Evolutionary conservation across 1,139 yeast species (phyloP), one percentile per base, ranked within the genome.

Genomic region (Nematodospora anomalae): DNA sequence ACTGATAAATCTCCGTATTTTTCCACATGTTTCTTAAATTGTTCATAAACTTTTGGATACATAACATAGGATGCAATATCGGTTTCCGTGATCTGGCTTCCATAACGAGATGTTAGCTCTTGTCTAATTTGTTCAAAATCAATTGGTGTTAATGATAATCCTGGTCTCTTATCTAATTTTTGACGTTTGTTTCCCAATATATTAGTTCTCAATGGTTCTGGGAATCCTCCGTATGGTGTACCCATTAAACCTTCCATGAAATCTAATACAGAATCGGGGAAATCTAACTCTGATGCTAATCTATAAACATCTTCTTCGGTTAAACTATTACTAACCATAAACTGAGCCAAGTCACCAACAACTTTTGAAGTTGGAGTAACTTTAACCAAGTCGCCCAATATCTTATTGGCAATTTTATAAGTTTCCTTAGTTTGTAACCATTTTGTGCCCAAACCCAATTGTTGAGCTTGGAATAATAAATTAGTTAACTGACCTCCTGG

Each of bases 401-500:
- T 74, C 53, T 76, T 65, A 69, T 92, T 92, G 43, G 98, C 98
- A 50, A 82, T 81, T 62, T 82, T 84, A 66, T 92, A 92, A 22
- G 96, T 90, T 59, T 80, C 83, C 74, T 92, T 92, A 38, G 98
- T 92, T 69, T 87, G 95, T 47, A 79, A 76, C 98, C 98, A 92
- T 69, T 85, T 89, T 49, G 87, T 82, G 51, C 98, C 98, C 48
- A 92, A 76, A 43, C 98, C 98, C 57, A 92, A 88, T 70, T 92
- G 98, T 69, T 89, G 96, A 41, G 98, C 98, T 72, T 92, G 99
- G 94, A 92, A 94, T 52, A 92, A 70, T 66, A 92, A 75, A 73
- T 92, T 94, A 50, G 99, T 92, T 64, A 92, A 80, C 71, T 92
- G 99, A 50, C 98, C 98, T 71, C 99, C 99, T 36, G 99, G 99